Conservation (phyloP, 2,329 filamentous ascomycete species). For the Hypomyces rosellus region DNA sequence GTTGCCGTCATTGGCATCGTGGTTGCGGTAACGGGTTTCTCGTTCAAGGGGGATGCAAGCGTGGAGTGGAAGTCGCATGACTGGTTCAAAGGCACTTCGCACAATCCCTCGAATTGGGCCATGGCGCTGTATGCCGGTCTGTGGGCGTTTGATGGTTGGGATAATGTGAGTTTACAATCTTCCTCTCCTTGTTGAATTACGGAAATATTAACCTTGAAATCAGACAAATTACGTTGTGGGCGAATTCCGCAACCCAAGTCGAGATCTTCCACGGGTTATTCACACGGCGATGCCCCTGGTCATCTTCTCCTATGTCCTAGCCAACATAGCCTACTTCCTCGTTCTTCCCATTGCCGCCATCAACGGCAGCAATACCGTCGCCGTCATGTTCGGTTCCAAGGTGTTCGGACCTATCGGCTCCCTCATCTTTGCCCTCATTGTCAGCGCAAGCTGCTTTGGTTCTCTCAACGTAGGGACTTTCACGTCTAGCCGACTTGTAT, state of each 20-base stretch:
- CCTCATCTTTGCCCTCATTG: conserved; percentile 78
- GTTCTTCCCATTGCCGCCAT: conserved; percentile 77
- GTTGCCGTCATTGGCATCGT: conserved; percentile 85
- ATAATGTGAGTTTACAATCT: conserved; percentile 63
- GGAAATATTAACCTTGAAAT: conserved; percentile 11
- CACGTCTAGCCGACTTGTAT: conserved; percentile 85
- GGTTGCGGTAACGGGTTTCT: conserved; percentile 79
- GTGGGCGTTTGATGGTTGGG: conserved; percentile 99
- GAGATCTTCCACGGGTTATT: conserved; percentile 88
- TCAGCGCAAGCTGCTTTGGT: conserved; percentile 88
- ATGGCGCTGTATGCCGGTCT: conserved; percentile 91
- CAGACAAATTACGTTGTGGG: conserved; percentile 97
- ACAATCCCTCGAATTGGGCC: conserved; percentile 78
- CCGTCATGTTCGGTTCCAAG: conserved; percentile 83
- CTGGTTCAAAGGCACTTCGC: conserved; percentile 85
- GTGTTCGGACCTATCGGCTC: conserved; percentile 83
- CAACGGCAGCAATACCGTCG: conserved; percentile 88
- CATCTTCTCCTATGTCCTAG: conserved; percentile 82
- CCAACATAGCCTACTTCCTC: conserved; percentile 90
- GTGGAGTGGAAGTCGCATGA: conserved; percentile 78
- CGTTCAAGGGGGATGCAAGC: conserved; percentile 67
- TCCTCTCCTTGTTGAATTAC: background rate
- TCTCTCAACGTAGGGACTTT: conserved; percentile 93
- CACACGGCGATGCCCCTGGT: conserved; percentile 95
- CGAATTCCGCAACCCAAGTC: conserved; percentile 85